Evolutionary conservation across 768 basidiomycete genomes (phyloP), one percentile per base, ranked within the genome.

Genomic region (Mycena latifolia): DNA sequence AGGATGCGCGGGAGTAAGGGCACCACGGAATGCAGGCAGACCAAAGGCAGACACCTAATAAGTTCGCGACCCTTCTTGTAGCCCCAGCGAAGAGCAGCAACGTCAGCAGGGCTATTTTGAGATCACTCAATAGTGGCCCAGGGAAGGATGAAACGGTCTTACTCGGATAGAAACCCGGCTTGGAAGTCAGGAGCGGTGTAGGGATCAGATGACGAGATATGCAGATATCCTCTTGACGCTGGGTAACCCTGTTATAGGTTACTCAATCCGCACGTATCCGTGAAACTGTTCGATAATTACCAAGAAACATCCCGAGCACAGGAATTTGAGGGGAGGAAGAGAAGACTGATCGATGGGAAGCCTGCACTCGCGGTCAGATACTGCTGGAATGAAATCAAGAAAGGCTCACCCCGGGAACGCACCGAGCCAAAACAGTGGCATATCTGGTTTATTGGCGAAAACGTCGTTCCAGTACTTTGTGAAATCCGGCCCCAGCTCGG

Each of bases 381-480:
- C 18, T 20, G 20, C 20, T n/a, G 5, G 20, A n/a, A 43, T n/a
- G 41, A 14, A 43, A n/a, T 20, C 6, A 37, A 37, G 2, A 39
- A 43, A 9, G 4, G 18, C 41, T 3, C 11, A 43, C 41, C 41
- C 41, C 18, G 20, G 20, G 4, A n/a, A n/a, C 7, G 20, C 20
- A 20, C 20, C 11, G 20, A n/a, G 41, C 41, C 41, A 76, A 43
- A 79, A 64, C 14, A 80, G 75, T 6, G 81, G 74, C 69, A 83
- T 84, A 63, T 84, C 83, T 1, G 80, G 79, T 3, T 68, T 75
- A 10, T 70, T 61, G 27, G 61, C 46, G 24, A 70, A 73, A 51
- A 63, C 71, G 3, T 51, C 31, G 12, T 76, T 54, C 73, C 74
- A 77, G 54, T 70, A 64, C 6, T 47, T 3, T 28, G 55, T 52